Evolutionary conservation across 2,329 filamentous ascomycete genomes (phyloP).

Genomic region (Alternaria postmessia): DNA sequence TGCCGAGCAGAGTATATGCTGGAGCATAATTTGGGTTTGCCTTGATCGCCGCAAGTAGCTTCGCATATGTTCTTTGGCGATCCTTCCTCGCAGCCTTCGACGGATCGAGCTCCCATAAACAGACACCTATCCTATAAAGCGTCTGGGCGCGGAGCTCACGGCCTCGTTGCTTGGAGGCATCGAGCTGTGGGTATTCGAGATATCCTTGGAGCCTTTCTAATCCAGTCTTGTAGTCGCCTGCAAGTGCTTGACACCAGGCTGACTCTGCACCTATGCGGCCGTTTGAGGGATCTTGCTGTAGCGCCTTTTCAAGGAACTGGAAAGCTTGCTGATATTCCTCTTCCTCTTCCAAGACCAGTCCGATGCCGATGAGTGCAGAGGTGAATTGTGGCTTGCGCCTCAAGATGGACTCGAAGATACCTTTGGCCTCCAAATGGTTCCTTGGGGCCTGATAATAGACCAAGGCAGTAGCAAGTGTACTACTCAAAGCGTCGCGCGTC

Average conservation of each 20-base stretch:
- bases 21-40: constrained; percentile 88
- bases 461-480: constrained; percentile 83
- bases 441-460: constrained; percentile 90
- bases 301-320: constrained; percentile 78
- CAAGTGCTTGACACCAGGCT: constrained; percentile 89
- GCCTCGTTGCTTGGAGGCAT: constrained; percentile 66
- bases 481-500: constrained; percentile 73
- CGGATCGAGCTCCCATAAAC: constrained; percentile 83
- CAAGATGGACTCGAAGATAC: constrained; percentile 84
- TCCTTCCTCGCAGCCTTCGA: constrained; percentile 79
- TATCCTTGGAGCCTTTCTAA: constrained; percentile 75
- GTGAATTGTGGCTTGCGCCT: constrained; percentile 78
- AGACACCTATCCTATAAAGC: constrained; percentile 85
- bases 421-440: constrained; percentile 86
- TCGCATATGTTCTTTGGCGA: constrained; percentile 81
- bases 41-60: constrained; percentile 84
- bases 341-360: constrained; percentile 91
- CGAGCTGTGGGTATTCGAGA: constrained; percentile 66
- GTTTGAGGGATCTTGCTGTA: constrained; percentile 76
- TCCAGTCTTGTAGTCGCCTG: constrained; percentile 75
- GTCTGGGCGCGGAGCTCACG: constrained; percentile 83
- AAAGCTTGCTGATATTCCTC: constrained; percentile 85
- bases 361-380: constrained; percentile 84
- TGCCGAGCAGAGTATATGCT: constrained; percentile 87
- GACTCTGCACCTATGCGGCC: constrained; percentile 83